Conservation (phyloP, 257 asterid genomes). For the Handroanthus guayacan region DNA sequence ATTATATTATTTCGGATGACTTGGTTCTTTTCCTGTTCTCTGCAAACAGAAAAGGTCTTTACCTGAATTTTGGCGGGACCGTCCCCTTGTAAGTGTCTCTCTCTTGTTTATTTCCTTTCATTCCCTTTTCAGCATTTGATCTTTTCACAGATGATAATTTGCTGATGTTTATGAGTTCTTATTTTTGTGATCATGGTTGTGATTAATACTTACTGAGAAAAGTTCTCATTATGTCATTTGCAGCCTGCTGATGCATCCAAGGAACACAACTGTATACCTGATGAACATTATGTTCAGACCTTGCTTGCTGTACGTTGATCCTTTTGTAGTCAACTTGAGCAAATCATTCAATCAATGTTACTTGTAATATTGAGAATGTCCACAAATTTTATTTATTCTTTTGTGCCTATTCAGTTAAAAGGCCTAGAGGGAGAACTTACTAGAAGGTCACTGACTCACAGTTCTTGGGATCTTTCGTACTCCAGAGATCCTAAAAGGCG, state of each 20-base stretch:
- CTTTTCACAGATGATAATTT: neutral
- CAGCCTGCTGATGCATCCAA: conserved; percentile 81
- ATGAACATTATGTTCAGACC: conserved; percentile 97
- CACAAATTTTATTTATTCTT: neutral
- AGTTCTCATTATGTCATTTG: conserved; percentile 34
- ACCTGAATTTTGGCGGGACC: conserved; percentile 98
- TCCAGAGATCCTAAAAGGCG: conserved; percentile 70
- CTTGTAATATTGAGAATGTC: conserved; percentile 25
- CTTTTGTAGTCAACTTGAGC: conserved; percentile 5
- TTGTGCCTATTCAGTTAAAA: conserved; percentile 57
- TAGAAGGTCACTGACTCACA: conserved; percentile 89
- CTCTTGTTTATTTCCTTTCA: conserved; percentile 30
- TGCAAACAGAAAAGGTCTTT: conserved; percentile 77
- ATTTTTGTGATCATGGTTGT: neutral
- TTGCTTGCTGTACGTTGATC: conserved; percentile 77
- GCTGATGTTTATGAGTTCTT: neutral
- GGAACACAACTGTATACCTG: conserved; percentile 98
- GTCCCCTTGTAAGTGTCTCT: conserved; percentile 69
- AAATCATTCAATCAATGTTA: conserved; percentile 2
- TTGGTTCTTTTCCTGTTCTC: conserved; percentile 28
- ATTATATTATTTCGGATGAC: conserved; percentile 19
- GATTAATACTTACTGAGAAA: conserved; percentile 7
- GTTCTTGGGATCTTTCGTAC: conserved; percentile 85
- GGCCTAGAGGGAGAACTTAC: conserved; percentile 79
- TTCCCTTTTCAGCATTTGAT: conserved; percentile 21